Conservation (phyloP, 768 basidiomycete genomes). For the Gelatoporia subvermispora region DNA sequence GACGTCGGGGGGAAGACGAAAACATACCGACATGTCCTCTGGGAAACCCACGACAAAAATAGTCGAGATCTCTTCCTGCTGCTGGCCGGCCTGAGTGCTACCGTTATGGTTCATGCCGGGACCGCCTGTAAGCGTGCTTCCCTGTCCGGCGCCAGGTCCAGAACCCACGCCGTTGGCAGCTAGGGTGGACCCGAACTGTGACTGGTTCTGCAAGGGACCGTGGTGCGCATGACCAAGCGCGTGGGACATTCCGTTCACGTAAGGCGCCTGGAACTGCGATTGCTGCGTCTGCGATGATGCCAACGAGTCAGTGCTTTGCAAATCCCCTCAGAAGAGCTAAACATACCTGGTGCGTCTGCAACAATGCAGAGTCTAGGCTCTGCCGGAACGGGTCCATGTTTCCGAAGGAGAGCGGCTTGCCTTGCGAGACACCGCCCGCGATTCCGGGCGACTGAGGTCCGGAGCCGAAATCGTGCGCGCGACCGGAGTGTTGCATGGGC, state of each 20-base stretch:
- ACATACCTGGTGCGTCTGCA: slow-evolving; percentile 12
- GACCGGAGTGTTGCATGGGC: slow-evolving; percentile 21
- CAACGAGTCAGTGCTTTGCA: slow-evolving; percentile 30
- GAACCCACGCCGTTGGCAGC: slow-evolving; percentile 34
- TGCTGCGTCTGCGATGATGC: slow-evolving; percentile 27
- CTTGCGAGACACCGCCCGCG: slow-evolving; percentile 6
- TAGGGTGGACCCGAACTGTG: slow-evolving; percentile 70
- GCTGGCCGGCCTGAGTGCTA: slow-evolving; percentile 20
- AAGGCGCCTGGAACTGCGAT: slow-evolving; percentile 27
- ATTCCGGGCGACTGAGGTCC: slow-evolving; percentile 15
- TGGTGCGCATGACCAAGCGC: slow-evolving; percentile 28
- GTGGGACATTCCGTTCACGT: slow-evolving; percentile 28
- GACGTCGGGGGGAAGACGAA: slow-evolving; percentile 5
- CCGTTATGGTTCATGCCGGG: slow-evolving; percentile 25
- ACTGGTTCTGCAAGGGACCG: slow-evolving; percentile 54
- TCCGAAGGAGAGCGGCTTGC: slow-evolving; percentile 14
- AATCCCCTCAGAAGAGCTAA: slow-evolving; percentile 6
- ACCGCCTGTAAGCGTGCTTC: slow-evolving; percentile 9
- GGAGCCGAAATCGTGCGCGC: slow-evolving; percentile 29
- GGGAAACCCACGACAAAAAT: slow-evolving; percentile 99
- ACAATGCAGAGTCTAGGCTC: slow-evolving; percentile 15
- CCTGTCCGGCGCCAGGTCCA: slow-evolving; percentile 15
- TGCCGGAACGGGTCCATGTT: slow-evolving; percentile 18
- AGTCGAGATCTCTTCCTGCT: slow-evolving; percentile 85
- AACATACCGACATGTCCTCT: slow-evolving; percentile 91